Evolutionary conservation across 2,329 filamentous ascomycete genomes (phyloP).

Genomic region (Hawksworthiomyces lignivorus): DNA sequence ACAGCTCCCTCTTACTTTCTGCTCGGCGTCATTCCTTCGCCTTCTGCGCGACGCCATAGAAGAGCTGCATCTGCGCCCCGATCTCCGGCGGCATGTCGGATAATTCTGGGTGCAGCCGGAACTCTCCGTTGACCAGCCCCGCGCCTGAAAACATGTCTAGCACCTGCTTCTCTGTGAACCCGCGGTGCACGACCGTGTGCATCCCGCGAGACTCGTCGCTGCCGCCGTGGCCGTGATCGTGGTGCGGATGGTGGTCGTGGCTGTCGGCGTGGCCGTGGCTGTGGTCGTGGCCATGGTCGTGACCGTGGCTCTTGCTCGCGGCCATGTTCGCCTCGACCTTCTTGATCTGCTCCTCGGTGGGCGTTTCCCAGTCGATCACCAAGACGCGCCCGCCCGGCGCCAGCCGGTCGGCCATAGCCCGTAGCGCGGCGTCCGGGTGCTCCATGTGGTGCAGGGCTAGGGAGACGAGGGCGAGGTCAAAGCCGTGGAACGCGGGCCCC

Average conservation of each 20-base stretch:
- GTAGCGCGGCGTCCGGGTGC: constrained; percentile 11
- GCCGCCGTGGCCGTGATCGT: background rate
- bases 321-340: no score
- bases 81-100: background rate
- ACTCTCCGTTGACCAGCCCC: constrained; percentile 8
- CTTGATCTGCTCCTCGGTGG: background rate
- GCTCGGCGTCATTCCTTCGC: background rate
- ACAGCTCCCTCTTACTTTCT: background rate
- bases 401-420: constrained; percentile 13
- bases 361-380: constrained; percentile 15
- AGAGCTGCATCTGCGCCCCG: constrained; percentile 2
- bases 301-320: background rate
- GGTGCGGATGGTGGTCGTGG: background rate
- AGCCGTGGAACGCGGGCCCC: constrained; percentile 9
- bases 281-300: background rate
- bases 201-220: background rate
- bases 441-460: constrained; percentile 18
- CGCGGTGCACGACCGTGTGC: constrained; percentile 8
- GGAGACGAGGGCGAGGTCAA: constrained; percentile 16
- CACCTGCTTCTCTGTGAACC: constrained; percentile 13
- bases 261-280: background rate
- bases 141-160: constrained; percentile 8
- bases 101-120: background rate
- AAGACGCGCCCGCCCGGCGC: constrained; percentile 14
- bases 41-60: constrained; percentile 8